phyloP scores from a whole-genome alignment of 2,329 filamentous ascomycete species.

The Didymella arachidicola region DNA sequence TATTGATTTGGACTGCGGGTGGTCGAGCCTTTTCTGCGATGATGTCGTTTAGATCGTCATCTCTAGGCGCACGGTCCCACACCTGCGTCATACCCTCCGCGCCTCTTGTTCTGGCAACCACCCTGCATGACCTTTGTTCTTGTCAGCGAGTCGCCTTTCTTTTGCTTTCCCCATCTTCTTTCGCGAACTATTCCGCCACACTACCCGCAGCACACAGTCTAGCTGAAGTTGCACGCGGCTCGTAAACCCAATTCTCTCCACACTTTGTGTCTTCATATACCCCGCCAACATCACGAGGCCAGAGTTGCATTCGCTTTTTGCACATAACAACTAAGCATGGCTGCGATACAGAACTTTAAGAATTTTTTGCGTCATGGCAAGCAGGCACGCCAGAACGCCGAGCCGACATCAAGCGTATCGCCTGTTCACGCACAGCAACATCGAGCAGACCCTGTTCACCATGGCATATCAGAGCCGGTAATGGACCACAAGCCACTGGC shows the following conservation, averaged over 20 bases:
- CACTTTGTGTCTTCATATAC: conserved; percentile 27
- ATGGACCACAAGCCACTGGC: conserved; percentile 65
- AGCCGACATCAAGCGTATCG: conserved; percentile 69
- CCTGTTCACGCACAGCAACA: conserved; percentile 68
- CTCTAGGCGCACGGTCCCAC: conserved; percentile 21
- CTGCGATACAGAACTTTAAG: conserved; percentile 91
- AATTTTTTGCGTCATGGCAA: conserved; percentile 99
- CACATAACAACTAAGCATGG: conserved; percentile 57
- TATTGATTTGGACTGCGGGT: conserved; percentile 20
- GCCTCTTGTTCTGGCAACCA: conserved; percentile 35
- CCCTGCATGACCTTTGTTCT: conserved; percentile 34
- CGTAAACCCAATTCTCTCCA: conserved; percentile 17
- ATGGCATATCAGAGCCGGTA: conserved; percentile 64
- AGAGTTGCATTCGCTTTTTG: conserved; percentile 21
- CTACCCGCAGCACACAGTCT: conserved; percentile 24
- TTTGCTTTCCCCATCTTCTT: conserved; percentile 21
- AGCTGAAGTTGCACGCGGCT: conserved; percentile 30
- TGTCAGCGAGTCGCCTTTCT: conserved; percentile 29
- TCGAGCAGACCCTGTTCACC: conserved; percentile 61
- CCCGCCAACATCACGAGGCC: conserved; percentile 26
- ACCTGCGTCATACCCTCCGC: conserved; percentile 28
- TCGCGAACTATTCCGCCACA: conserved; percentile 24
- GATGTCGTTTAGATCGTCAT: conserved; percentile 42
- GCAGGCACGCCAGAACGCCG: conserved; percentile 78
- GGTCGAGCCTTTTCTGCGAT: conserved; percentile 23